Evolutionary conservation across 2,329 filamentous ascomycete genomes (phyloP).

Genomic region (Hypocreales sp.): DNA sequence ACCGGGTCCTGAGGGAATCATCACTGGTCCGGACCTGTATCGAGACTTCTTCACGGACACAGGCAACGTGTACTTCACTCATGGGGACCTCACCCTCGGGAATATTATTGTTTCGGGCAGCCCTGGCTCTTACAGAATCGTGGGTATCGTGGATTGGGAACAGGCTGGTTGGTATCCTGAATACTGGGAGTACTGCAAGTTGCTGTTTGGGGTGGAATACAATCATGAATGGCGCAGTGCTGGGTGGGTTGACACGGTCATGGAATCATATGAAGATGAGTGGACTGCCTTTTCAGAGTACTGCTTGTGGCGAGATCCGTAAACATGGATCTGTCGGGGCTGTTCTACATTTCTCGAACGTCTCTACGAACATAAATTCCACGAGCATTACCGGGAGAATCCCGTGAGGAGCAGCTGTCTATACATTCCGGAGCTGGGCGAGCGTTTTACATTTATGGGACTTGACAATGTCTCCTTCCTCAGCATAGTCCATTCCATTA

Average conservation of each 20-base stretch:
- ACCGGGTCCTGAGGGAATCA: constrained; percentile 3
- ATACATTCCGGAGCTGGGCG: too few relatives aligned
- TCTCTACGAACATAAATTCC: too few relatives aligned
- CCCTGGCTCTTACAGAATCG: constrained; percentile 10
- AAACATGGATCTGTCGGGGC: too few relatives aligned
- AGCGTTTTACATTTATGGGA: too few relatives aligned
- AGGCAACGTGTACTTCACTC: constrained; percentile 11
- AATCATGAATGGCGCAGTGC: constrained; percentile 6
- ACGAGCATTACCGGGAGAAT: too few relatives aligned
- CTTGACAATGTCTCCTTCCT: too few relatives aligned
- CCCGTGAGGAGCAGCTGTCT: too few relatives aligned
- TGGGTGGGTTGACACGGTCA: constrained; percentile 8
- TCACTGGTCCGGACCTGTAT: constrained; percentile 2
- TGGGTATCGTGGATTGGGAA: constrained; percentile 31
- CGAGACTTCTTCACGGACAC: constrained; percentile 7
- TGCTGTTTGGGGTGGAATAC: constrained; percentile 7
- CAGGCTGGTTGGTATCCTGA: constrained; percentile 28
- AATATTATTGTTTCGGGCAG: constrained; percentile 27
- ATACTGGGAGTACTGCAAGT: constrained; percentile 23
- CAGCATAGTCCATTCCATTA: too few relatives aligned
- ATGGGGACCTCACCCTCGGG: constrained; percentile 29
- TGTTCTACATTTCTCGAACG: too few relatives aligned
- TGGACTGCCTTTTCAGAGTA: constrained; percentile 5
- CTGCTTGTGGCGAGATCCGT: constrained; percentile 6
- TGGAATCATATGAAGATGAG: constrained; percentile 5